These are phyloP conservation scores for Aspergillus avenaceus DNA, from an alignment of 495 filamentous ascomycete genomes.

Conservation along the genomic window DNA sequence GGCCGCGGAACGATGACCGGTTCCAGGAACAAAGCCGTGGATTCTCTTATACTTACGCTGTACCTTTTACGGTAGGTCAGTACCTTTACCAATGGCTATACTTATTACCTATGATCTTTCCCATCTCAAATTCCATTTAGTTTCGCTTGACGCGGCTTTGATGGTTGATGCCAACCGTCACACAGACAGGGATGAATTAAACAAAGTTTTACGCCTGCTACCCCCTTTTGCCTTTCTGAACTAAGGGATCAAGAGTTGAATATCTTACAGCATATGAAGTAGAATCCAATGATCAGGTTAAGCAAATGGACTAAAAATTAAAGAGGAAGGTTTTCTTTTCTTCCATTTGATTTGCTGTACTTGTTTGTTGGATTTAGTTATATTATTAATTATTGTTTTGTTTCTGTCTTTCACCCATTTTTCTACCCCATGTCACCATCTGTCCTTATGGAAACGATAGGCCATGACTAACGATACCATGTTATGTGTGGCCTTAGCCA, in stretches of 20 bases:
- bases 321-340: too few species aligned
- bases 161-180: background rate
- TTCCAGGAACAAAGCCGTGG: slow-evolving; percentile 8
- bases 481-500: too few species aligned
- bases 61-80: background rate
- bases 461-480: too few species aligned
- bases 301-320: background rate
- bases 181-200: background rate
- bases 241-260: background rate
- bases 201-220: background rate
- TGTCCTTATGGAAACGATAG: too few species aligned
- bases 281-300: background rate
- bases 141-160: background rate
- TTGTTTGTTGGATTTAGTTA: too few species aligned
- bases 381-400: too few species aligned
- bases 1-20: slow-evolving; percentile 6
- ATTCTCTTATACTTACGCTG: background rate
- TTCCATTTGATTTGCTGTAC: too few species aligned
- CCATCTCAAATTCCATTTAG: too few species aligned
- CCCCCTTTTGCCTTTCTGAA: background rate
- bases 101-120: too few species aligned
- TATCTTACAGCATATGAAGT: background rate
- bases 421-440: too few species aligned
- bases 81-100: background rate
- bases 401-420: too few species aligned